Conservation (phyloP, 2,329 filamentous ascomycete species). For the Atkinsonella texensis region DNA sequence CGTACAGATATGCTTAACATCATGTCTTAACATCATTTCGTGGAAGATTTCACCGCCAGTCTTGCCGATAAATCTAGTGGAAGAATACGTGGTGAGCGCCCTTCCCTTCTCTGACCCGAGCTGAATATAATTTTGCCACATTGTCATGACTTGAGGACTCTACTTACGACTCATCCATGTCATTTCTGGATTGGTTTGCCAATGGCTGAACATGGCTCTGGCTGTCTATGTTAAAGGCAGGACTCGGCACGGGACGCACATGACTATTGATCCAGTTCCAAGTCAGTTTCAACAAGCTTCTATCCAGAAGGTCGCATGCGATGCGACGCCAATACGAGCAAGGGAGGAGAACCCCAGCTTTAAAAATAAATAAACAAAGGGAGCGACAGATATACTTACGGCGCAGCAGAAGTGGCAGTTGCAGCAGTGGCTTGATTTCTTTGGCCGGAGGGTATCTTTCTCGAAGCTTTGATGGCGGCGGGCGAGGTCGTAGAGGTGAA, state of each 20-base stretch:
- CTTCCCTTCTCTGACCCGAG: background rate
- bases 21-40: slow-evolving; percentile 94
- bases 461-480: slow-evolving; percentile 23
- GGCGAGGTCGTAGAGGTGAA: slow-evolving; percentile 29
- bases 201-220: slow-evolving; percentile 58
- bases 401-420: slow-evolving; percentile 29
- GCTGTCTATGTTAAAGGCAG: slow-evolving; percentile 42
- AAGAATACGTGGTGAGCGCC: slow-evolving; percentile 2
- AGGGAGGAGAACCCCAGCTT: background rate
- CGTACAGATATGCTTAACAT: slow-evolving; percentile 89
- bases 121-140: background rate
- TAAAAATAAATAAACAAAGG: background rate
- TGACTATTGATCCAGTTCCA: slow-evolving; percentile 15
- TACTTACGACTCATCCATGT: slow-evolving; percentile 78
- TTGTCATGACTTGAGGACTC: slow-evolving; percentile 20
- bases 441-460: slow-evolving; percentile 28
- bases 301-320: background rate
- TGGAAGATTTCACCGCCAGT: slow-evolving; percentile 95
- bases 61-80: slow-evolving; percentile 72
- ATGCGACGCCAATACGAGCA: slow-evolving; percentile 8
- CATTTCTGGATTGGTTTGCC: slow-evolving; percentile 43
- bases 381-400: slow-evolving; percentile 32
- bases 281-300: background rate
- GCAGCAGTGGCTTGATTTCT: slow-evolving; percentile 39
- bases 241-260: slow-evolving; percentile 47